Base-by-base conservation (phyloP, 768 basidiomycete species). In the Panellus pusillus region DNA sequence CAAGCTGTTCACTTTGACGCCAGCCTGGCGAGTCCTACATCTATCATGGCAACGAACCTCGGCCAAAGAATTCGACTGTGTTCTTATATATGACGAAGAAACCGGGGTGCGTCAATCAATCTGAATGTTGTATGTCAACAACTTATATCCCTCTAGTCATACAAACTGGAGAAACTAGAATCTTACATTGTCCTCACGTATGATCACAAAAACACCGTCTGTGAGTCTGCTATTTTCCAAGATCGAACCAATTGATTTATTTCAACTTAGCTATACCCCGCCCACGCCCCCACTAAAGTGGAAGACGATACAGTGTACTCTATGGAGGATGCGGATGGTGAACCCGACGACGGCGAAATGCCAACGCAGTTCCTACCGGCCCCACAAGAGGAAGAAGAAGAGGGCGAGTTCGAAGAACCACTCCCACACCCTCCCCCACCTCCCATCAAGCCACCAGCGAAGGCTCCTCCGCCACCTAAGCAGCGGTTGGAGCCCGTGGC, bases 81-180 rank as follows among this genome's bases (percentile, higher is more conserved):
- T 91, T 7, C 74, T 93, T 37, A 86, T 92, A 41, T 92, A 85
- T 62, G 89, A 93, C 65, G 87, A 89, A 63, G 86, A 82, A 49
- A 74, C 79, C 44, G 82, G 82, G 59, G 89, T 88, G 65, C 66
- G 82, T 72, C 29, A 48, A 39, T 42, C 37, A 44, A 19, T 32
- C 18, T 13, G 32, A 14, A 44, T 35, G 31, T 37, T 44, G 51
- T 32, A 20, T 17, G 11, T 11, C 31, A 41, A 39, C 52, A 44
- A 54, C 55, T 52, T 28, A 53, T 17, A 20, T 67, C 57, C n/a
- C 57, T 19, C 46, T 61, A 91, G 88, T 79, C 76, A 47, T 87
- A 83, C 61, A 86, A 83, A 9, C 71, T 91, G 17, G 89, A 91
- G 72, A 89, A 89, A 65, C 68, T 91, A 4, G 89, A 91, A 48